These are phyloP conservation scores for Withania somnifera DNA, from an alignment of 305 asterid genomes.

Conservation along the genomic window DNA sequence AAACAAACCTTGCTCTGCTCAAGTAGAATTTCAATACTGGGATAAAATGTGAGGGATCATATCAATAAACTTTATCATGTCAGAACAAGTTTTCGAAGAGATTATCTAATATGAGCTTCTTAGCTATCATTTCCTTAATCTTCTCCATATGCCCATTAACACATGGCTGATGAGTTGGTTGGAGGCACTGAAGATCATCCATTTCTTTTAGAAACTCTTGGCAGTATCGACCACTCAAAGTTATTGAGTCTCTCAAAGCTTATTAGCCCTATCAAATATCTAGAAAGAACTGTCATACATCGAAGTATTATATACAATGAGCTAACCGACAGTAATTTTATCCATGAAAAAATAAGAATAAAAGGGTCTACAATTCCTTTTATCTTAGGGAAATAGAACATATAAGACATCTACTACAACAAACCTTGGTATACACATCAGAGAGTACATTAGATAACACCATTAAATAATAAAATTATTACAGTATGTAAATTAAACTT, in stretches of 20 bases:
- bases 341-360: background rate
- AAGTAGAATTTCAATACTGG: background rate
- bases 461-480: too few species aligned
- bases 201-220: conserved; percentile 70
- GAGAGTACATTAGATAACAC: too few species aligned
- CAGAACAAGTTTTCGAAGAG: background rate
- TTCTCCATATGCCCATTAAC: conserved; percentile 88
- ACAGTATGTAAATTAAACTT: too few species aligned
- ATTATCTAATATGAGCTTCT: conserved; percentile 23
- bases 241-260: conserved; percentile 53
- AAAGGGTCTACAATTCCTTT: background rate
- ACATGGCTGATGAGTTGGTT: conserved; percentile 85
- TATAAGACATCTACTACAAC: conserved; percentile 6
- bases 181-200: conserved; percentile 85
- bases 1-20: background rate
- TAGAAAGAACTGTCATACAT: conserved; percentile 14
- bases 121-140: conserved; percentile 56
- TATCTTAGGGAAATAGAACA: background rate
- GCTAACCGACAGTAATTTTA: background rate
- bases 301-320: background rate
- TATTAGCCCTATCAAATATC: conserved; percentile 85
- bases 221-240: conserved; percentile 69
- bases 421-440: conserved; percentile 93
- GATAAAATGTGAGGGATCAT: background rate
- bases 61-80: background rate